These are phyloP conservation scores for Fusarium dlaminii DNA, from an alignment of 2,329 filamentous ascomycete genomes.

Conservation along the genomic window DNA sequence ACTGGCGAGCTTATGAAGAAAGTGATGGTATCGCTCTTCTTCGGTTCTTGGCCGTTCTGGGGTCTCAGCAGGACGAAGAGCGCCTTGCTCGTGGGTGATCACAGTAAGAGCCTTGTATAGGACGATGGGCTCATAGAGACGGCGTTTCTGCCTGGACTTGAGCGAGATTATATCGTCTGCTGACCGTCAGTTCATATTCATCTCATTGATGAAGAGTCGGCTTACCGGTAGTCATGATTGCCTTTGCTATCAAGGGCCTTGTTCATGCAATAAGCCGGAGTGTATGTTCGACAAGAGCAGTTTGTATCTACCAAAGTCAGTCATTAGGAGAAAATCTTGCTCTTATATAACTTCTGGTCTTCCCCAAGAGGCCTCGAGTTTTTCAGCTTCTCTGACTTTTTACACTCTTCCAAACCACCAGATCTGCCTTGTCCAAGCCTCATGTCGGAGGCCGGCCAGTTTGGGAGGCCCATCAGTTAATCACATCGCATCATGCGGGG, in stretches of 20 bases:
- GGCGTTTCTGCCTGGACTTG: slow-evolving; percentile 31
- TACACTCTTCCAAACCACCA: not conserved
- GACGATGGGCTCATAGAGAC: slow-evolving; percentile 45
- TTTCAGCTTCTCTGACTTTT: not conserved
- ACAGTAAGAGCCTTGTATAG: slow-evolving; percentile 39
- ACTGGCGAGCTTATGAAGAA: slow-evolving; percentile 45
- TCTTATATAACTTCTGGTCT: not conserved
- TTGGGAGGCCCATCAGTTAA: slow-evolving; percentile 37
- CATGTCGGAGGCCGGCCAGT: slow-evolving; percentile 21
- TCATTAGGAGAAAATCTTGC: not conserved
- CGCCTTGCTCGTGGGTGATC: slow-evolving; percentile 16
- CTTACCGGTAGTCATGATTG: slow-evolving; percentile 15
- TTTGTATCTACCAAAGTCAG: not conserved
- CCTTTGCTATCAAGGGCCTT: not conserved
- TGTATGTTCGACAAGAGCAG: not conserved
- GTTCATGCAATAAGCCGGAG: not conserved
- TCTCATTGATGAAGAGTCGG: accelerated
- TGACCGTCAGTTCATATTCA: accelerated
- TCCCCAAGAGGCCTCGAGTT: not conserved
- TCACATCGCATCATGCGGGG: slow-evolving; percentile 30
- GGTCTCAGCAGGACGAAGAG: not conserved
- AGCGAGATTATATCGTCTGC: not conserved
- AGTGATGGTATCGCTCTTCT: slow-evolving; percentile 40
- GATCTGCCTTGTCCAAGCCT: slow-evolving; percentile 21
- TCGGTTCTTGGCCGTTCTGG: slow-evolving; percentile 5